phyloP scores from a whole-genome alignment of 2,329 filamentous ascomycete genomes.

The Fusarium sp. region DNA sequence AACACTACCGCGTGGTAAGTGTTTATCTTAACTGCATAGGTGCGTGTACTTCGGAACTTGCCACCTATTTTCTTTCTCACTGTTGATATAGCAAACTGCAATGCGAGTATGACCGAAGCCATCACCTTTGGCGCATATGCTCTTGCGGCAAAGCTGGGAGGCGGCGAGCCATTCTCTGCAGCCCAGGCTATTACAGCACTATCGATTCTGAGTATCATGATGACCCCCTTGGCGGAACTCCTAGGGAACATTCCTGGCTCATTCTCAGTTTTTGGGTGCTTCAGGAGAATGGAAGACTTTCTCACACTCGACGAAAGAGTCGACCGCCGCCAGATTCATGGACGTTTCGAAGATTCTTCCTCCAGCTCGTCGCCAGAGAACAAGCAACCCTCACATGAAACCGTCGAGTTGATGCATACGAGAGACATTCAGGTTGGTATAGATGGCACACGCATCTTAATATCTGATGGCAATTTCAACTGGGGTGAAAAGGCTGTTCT shows the following conservation, averaged over 20 bases:
- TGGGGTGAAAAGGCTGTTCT: constrained; percentile 46
- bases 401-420: constrained; percentile 22
- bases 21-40: constrained; percentile 47
- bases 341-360: background rate
- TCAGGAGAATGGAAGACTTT: constrained; percentile 49
- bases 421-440: background rate
- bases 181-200: constrained; percentile 48
- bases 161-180: constrained; percentile 44
- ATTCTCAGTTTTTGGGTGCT: constrained; percentile 47
- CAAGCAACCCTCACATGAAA: background rate
- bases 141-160: constrained; percentile 43
- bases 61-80: background rate
- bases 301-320: constrained; percentile 41
- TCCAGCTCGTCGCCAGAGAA: background rate
- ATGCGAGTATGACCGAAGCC: constrained; percentile 43
- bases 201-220: constrained; percentile 48
- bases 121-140: constrained; percentile 49
- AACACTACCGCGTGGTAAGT: constrained; percentile 42
- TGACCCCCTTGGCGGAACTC: constrained; percentile 41
- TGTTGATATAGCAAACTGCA: constrained; percentile 40
- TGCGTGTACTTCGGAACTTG: constrained; percentile 15
- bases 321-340: constrained; percentile 38
- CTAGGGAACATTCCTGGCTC: constrained; percentile 44
- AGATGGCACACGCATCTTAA: constrained; percentile 26
- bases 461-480: constrained; percentile 42